Percentiles rank a stretch among this genome's conserved stretches.
Evolutionary conservation across 305 asterid species (phyloP).

Genomic region (Fraxinus paxiana): DNA sequence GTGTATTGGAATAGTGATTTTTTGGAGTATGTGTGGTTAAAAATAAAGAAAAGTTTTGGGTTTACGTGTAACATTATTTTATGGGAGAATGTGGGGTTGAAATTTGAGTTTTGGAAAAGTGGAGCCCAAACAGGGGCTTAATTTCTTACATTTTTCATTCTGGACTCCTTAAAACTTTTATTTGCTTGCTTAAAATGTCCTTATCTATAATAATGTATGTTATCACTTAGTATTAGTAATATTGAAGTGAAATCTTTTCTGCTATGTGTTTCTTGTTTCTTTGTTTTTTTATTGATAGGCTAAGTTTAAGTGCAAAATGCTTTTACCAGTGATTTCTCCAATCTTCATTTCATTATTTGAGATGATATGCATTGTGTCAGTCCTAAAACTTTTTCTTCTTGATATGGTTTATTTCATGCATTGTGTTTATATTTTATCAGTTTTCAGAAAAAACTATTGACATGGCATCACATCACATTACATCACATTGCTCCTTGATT

Average conservation of each 20-base stretch:
- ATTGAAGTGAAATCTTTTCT: background rate
- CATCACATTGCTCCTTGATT: background rate
- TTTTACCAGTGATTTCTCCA: background rate
- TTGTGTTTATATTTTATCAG: background rate
- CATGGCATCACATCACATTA: background rate
- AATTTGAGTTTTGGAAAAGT: background rate
- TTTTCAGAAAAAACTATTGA: background rate
- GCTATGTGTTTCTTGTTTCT: background rate
- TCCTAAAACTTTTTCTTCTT: background rate
- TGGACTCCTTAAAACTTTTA: conserved; percentile 1
- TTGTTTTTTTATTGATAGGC: background rate
- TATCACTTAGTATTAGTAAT: background rate
- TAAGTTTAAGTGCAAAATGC: background rate
- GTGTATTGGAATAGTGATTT: background rate
- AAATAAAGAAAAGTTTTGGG: background rate
- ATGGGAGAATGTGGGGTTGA: background rate
- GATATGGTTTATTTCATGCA: background rate
- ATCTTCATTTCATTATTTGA: background rate
- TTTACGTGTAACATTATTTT: background rate
- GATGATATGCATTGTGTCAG: background rate
- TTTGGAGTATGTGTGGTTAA: background rate
- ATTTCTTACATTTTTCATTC: background rate
- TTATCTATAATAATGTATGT: background rate
- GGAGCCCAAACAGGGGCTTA: background rate
- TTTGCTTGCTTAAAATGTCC: conserved; percentile 12